Evolutionary conservation across 805 yeast genomes (phyloP).

Genomic region (Candida sakaeoensis): DNA sequence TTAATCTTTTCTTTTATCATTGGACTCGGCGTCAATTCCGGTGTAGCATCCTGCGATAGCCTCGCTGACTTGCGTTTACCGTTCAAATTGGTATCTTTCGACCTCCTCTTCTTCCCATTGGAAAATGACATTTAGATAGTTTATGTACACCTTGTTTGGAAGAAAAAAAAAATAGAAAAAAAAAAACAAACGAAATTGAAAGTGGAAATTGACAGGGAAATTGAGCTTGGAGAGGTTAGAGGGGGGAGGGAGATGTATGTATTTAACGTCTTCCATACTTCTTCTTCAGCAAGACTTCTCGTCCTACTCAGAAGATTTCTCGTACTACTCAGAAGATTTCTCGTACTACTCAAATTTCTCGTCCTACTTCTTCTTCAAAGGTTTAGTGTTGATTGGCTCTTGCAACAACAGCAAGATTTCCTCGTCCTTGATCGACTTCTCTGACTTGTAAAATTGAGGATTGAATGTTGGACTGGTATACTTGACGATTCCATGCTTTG

Average conservation of each 20-base stretch:
- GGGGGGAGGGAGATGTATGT: too few species aligned
- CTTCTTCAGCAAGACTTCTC: too few species aligned
- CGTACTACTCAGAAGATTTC: too few species aligned
- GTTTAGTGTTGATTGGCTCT: slow-evolving; percentile 45
- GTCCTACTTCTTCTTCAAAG: slow-evolving; percentile 37
- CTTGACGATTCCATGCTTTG: slow-evolving; percentile 68
- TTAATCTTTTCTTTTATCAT: slow-evolving; percentile 3
- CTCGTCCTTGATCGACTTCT: slow-evolving; percentile 52
- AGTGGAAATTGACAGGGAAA: too few species aligned
- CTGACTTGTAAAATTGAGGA: slow-evolving; percentile 47
- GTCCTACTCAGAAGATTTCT: too few species aligned
- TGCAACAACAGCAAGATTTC: slow-evolving; percentile 44
- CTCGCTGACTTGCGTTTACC: slow-evolving; percentile 3
- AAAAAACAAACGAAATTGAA: slow-evolving; percentile 1
- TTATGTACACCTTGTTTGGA: not conserved
- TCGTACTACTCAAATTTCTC: too few species aligned
- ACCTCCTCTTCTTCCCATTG: too few species aligned
- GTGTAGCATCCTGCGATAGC: not conserved
- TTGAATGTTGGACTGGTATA: slow-evolving; percentile 56
- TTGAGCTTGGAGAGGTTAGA: too few species aligned
- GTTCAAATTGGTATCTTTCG: not conserved
- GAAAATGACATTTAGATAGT: too few species aligned
- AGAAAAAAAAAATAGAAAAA: not conserved
- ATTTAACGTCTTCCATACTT: too few species aligned
- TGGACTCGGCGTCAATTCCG: slow-evolving; percentile 9